Percentiles rank a stretch among this genome's conserved stretches.
These are phyloP conservation scores for Metarhizium brunneum DNA, from an alignment of 2,329 filamentous ascomycete genomes.

Conservation along the genomic window DNA sequence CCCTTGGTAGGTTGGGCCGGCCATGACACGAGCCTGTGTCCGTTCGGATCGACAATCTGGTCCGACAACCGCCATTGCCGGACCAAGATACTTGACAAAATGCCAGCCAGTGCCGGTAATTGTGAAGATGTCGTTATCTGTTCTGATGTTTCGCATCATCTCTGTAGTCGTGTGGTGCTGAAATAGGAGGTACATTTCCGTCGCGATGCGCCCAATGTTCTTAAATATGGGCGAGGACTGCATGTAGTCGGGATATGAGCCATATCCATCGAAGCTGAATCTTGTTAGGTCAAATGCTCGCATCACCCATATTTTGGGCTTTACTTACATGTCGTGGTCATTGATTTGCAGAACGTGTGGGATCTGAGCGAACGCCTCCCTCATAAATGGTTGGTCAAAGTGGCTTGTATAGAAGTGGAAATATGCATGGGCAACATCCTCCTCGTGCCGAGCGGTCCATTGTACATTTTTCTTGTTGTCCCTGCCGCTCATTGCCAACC, in stretches of 20 bases:
- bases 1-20: slow-evolving; percentile 92
- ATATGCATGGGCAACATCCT: slow-evolving; percentile 91
- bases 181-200: slow-evolving; percentile 97
- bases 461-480: slow-evolving; percentile 82
- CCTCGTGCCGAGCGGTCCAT: slow-evolving; percentile 92
- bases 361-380: slow-evolving; percentile 96
- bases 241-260: slow-evolving; percentile 97
- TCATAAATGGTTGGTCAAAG: slow-evolving; percentile 89
- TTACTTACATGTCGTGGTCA: slow-evolving; percentile 91
- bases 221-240: slow-evolving; percentile 96
- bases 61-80: slow-evolving; percentile 80
- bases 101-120: slow-evolving; percentile 98
- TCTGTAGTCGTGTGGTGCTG: slow-evolving; percentile 96
- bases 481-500: slow-evolving; percentile 86
- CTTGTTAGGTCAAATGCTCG: neutral
- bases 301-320: neutral
- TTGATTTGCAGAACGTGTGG: slow-evolving; percentile 89
- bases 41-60: slow-evolving; percentile 88
- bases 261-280: slow-evolving; percentile 84
- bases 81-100: slow-evolving; percentile 93
- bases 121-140: slow-evolving; percentile 88
- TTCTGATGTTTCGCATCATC: slow-evolving; percentile 78
- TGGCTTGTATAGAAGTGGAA: slow-evolving; percentile 99
- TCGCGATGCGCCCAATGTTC: slow-evolving; percentile 90
- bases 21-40: slow-evolving; percentile 84